Percentiles rank a stretch among this genome's conserved stretches.
These are phyloP conservation scores for Lyophyllum semitale DNA, from an alignment of 768 basidiomycete genomes.

Conservation along the genomic window DNA sequence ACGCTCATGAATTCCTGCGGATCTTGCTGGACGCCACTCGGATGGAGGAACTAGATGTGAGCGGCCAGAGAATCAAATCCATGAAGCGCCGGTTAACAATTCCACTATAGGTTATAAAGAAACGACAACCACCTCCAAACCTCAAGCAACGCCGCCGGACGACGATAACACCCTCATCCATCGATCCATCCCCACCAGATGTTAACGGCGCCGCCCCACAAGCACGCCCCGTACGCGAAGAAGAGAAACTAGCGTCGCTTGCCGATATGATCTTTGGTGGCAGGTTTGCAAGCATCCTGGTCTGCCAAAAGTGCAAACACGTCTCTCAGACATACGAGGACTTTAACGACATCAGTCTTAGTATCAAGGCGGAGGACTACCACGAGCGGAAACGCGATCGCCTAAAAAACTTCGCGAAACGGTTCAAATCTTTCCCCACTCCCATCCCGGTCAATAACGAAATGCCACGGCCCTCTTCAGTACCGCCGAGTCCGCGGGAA, in stretches of 20 bases:
- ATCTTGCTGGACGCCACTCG: conserved; percentile 90
- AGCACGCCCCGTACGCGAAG: conserved; percentile 30
- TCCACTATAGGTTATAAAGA: conserved; percentile 71
- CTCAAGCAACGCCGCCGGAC: conserved; percentile 43
- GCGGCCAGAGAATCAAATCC: conserved; percentile 21
- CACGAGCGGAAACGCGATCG: conserved; percentile 77
- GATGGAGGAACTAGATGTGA: conserved; percentile 92
- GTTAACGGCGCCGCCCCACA: conserved; percentile 10
- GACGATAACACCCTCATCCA: conserved; percentile 29
- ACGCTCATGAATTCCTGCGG: conserved; percentile 91
- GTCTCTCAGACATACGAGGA: conserved; percentile 92
- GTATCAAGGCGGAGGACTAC: conserved; percentile 84
- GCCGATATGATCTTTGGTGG: conserved; percentile 93
- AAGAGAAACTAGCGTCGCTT: conserved; percentile 65
- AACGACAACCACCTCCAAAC: conserved; percentile 52
- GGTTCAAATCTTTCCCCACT: conserved; percentile 46
- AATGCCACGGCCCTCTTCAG: conserved; percentile 57
- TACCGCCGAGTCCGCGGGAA: conserved; percentile 45
- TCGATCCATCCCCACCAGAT: conserved; percentile 7
- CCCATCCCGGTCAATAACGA: conserved; percentile 21
- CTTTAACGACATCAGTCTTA: conserved; percentile 91
- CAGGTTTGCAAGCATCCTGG: conserved; percentile 84
- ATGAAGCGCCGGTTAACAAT: not conserved
- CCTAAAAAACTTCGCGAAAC: conserved; percentile 72
- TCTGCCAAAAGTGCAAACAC: conserved; percentile 93